Percentiles rank a stretch among this genome's conserved stretches.
Evolutionary conservation across 1,139 yeast genomes (phyloP).

Genomic region (Debaryomyces psychrophilus): DNA sequence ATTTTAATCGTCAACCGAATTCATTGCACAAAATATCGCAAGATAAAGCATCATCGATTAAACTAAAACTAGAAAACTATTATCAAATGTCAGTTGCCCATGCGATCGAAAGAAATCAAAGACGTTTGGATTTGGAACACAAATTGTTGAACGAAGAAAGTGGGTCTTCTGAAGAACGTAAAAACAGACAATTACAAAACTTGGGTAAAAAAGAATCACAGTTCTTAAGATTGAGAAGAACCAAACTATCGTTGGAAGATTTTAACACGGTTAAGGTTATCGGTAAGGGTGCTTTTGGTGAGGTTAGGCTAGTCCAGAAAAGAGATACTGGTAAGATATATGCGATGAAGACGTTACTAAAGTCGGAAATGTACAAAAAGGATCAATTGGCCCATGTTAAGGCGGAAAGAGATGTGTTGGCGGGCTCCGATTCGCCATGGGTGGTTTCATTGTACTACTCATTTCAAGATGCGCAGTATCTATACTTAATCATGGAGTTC

Average conservation of each 20-base stretch:
- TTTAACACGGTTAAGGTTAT: constrained; percentile 79
- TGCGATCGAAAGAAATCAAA: constrained; percentile 80
- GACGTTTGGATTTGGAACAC: constrained; percentile 73
- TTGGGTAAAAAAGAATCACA: constrained; percentile 79
- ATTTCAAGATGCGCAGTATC: constrained; percentile 75
- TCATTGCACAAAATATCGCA: constrained; percentile 64
- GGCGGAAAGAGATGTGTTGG: constrained; percentile 84
- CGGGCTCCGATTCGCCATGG: constrained; percentile 88
- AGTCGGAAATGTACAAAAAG: constrained; percentile 81
- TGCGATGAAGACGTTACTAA: constrained; percentile 80
- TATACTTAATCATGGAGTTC: constrained; percentile 81
- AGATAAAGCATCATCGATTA: constrained; percentile 74
- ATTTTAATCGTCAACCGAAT: constrained; percentile 87
- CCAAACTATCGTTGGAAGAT: constrained; percentile 73
- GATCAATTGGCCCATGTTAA: constrained; percentile 84
- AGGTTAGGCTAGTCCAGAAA: constrained; percentile 81
- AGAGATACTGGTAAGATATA: constrained; percentile 80
- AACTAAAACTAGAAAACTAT: constrained; percentile 69
- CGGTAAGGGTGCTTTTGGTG: constrained; percentile 89
- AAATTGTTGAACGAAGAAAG: constrained; percentile 65
- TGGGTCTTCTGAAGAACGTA: constrained; percentile 67
- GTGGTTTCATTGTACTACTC: constrained; percentile 81
- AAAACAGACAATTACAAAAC: constrained; percentile 69
- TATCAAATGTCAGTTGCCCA: constrained; percentile 78
- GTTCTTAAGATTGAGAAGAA: constrained; percentile 72